A percentile compares a stretch with the other conserved stretches of the same genome.
These are phyloP conservation scores for Cercospora citrullina DNA, from an alignment of 2,329 filamentous ascomycete species.

Conservation along the genomic window DNA sequence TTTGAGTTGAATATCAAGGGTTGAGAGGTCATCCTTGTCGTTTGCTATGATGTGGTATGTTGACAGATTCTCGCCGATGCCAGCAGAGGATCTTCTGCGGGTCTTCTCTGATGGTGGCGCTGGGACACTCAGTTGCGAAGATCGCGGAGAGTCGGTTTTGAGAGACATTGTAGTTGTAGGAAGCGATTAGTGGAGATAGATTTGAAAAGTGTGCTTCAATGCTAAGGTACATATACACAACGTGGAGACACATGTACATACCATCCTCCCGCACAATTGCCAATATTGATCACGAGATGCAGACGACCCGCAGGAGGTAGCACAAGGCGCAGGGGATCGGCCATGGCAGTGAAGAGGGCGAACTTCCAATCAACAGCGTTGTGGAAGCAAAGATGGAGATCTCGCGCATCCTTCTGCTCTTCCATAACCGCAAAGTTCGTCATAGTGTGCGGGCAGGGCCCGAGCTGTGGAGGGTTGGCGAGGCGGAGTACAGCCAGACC, in stretches of 20 bases:
- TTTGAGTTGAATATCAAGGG: slow-evolving; percentile 9
- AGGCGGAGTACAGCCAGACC: background rate
- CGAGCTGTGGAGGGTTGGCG: background rate
- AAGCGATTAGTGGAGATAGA: background rate
- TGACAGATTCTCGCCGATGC: background rate
- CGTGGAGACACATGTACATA: background rate
- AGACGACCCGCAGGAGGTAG: background rate
- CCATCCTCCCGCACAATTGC: background rate
- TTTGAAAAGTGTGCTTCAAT: background rate
- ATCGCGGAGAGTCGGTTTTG: background rate
- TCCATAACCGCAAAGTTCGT: slow-evolving; percentile 7
- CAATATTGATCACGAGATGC: background rate
- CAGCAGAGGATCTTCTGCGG: slow-evolving; percentile 2
- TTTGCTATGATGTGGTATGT: slow-evolving; percentile 11
- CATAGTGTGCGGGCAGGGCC: background rate
- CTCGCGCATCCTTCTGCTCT: slow-evolving; percentile 8
- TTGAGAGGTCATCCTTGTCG: background rate
- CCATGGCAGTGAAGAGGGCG: background rate
- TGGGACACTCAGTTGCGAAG: background rate
- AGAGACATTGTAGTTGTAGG: background rate
- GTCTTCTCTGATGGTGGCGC: background rate
- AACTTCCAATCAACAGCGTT: background rate
- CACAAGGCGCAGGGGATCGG: slow-evolving; percentile 2
- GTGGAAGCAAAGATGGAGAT: background rate
- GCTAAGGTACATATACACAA: background rate